Percentiles rank a stretch among this genome's conserved stretches.
phyloP scores from a whole-genome alignment of 345 rosid species.

The Psidium guajava region DNA sequence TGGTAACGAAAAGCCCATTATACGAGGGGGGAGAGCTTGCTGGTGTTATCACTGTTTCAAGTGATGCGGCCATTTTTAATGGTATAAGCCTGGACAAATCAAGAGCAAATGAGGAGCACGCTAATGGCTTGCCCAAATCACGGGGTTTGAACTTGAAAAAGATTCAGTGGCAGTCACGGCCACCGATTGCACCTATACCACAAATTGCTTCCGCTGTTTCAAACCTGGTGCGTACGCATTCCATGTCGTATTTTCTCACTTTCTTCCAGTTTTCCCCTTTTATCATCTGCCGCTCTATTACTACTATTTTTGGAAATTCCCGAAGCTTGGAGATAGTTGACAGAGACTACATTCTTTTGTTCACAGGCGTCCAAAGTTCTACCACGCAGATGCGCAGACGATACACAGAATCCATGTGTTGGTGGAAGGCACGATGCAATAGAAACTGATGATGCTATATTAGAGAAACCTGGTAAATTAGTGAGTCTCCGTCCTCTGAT shows the following conservation, averaged over 20 bases:
- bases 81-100: conserved; percentile 19
- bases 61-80: conserved; percentile 52
- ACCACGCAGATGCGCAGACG: conserved; percentile 30
- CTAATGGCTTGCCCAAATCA: conserved; percentile 9
- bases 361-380: conserved; percentile 52
- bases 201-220: conserved; percentile 65
- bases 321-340: neutral
- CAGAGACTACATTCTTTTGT: neutral
- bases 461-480: conserved; percentile 32
- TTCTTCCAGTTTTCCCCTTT: neutral
- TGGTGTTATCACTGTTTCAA: conserved; percentile 65
- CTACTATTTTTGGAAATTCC: neutral
- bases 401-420: conserved; percentile 5
- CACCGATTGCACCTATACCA: conserved; percentile 33
- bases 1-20: conserved; percentile 55
- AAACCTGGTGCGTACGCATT: conserved; percentile 55
- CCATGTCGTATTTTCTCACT: neutral
- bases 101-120: conserved; percentile 14
- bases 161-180: conserved; percentile 51
- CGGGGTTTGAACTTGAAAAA: conserved; percentile 29
- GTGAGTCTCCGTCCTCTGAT: conserved; percentile 24
- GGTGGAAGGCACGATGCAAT: conserved; percentile 22
- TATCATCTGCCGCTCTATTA: neutral
- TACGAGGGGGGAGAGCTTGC: conserved; percentile 54
- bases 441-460: conserved; percentile 16